Evolutionary conservation across 2,329 filamentous ascomycete species (phyloP), one percentile per base, ranked within the genome.

Genomic region (Pezicula neosporulosa): DNA sequence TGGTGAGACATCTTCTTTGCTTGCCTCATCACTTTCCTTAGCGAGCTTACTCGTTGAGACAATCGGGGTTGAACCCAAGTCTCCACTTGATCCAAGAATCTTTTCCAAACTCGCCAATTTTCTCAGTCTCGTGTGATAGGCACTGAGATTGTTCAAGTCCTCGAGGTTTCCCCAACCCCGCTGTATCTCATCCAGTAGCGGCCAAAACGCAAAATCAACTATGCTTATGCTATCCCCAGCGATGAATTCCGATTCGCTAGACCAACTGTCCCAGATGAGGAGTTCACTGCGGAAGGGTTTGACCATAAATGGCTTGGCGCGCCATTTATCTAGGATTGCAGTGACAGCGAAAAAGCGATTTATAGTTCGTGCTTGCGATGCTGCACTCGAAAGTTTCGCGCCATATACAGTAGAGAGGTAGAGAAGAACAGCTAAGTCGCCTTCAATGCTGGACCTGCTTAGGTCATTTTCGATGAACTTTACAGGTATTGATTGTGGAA

Each of bases 341-440:
- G 44, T 37, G 15, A 53, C 50, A 51, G 61, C 57, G 19, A 63
- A 56, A 10, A 64, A 51, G 1, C 63, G 59, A 3, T 60, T 63
- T 18, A 51, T 65, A 18, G 58, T 54, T 7, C 57, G 52, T 6
- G 61, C 64, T 9, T 13, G 27, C 3, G 21, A 9, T 62, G 45
- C 42, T 71, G 54, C 13, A 51, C 24, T 15, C 50, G 55, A 7
- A 55, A 28, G 18, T 16, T 44, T 39, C 1, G 57, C 52, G 2
- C 73, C 72, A 53, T 83, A 75, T 12, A 74, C 68, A 2, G 77
- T 72, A 53, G 88, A 80, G 1, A 89, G 70, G 53, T 89, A 85
- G 9, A 81, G 63, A 72, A 85, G 72, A 52, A 84, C 78, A 33
- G 74, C 75, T 2, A 76, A 48, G 38, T 78, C 72, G 5, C 81